Evolutionary conservation across 768 basidiomycete genomes (phyloP).

Genomic region (Filobasidium floriforme): DNA sequence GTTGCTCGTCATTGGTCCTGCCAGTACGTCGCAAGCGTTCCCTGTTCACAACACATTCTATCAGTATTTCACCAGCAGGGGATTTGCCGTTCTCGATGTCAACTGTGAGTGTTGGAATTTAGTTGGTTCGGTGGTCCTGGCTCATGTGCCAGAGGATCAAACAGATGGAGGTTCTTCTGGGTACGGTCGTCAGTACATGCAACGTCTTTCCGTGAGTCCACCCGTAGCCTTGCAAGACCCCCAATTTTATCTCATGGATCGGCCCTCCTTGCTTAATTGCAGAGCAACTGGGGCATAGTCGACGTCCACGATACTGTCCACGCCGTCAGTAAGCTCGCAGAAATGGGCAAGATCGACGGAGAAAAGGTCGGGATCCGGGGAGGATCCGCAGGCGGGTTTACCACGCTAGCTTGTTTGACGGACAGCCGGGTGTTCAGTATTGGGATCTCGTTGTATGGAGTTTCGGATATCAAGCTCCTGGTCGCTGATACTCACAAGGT

Average conservation of each 20-base stretch:
- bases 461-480: conserved; percentile 58
- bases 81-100: conserved; percentile 56
- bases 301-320: conserved; percentile 62
- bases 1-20: conserved; percentile 53
- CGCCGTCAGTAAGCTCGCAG: conserved; percentile 52
- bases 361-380: conserved; percentile 64
- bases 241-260: neutral
- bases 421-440: conserved; percentile 54
- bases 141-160: neutral
- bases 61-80: conserved; percentile 29
- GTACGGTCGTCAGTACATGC: conserved; percentile 63
- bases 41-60: conserved; percentile 9
- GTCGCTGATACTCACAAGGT: conserved; percentile 59
- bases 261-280: conserved; percentile 23
- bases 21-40: conserved; percentile 33
- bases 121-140: no score
- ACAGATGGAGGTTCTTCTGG: conserved; percentile 61
- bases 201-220: conserved; percentile 10
- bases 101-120: conserved; percentile 44
- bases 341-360: conserved; percentile 57
- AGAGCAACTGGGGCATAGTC: conserved; percentile 63
- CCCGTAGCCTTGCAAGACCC: neutral
- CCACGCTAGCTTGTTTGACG: conserved; percentile 53
- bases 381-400: conserved; percentile 61
- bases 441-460: conserved; percentile 60